Evolutionary conservation across 495 filamentous ascomycete species (phyloP).

Genomic region (Podospora pseudocomata): DNA sequence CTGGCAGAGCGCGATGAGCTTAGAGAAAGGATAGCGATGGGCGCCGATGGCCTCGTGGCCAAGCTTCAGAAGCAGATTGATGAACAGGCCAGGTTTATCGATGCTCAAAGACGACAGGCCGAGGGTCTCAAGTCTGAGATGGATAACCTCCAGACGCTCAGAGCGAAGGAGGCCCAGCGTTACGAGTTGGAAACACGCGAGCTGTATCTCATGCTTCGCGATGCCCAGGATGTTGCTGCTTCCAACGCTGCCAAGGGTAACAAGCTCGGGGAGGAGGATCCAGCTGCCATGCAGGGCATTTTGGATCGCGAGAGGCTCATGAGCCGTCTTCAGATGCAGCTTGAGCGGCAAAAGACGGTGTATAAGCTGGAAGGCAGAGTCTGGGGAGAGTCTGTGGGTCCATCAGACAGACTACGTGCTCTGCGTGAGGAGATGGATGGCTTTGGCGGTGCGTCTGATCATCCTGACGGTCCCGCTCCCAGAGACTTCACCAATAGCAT

Average conservation of each 20-base stretch:
- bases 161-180: conserved; percentile 88
- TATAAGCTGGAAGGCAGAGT: conserved; percentile 95
- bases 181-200: conserved; percentile 95
- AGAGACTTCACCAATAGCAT: conserved; percentile 52
- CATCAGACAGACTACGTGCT: conserved; percentile 87
- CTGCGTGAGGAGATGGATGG: conserved; percentile 94
- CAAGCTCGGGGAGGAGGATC: conserved; percentile 56
- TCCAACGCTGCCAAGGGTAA: conserved; percentile 73
- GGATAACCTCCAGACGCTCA: conserved; percentile 76
- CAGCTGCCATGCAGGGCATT: conserved; percentile 84
- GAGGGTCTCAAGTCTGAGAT: conserved; percentile 86
- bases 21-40: conserved; percentile 85
- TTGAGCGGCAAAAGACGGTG: conserved; percentile 95
- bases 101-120: conserved; percentile 78
- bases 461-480: conserved; percentile 24
- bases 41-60: conserved; percentile 87
- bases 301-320: conserved; percentile 88
- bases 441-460: conserved; percentile 34
- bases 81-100: conserved; percentile 85
- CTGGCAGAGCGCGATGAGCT: conserved; percentile 97
- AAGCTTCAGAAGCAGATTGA: conserved; percentile 92
- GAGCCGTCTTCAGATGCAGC: conserved; percentile 86
- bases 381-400: conserved; percentile 77
- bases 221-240: conserved; percentile 93
- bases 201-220: conserved; percentile 95